Evolutionary conservation across 805 yeast species (phyloP).

Genomic region (Yamadazyma nakazawae): DNA sequence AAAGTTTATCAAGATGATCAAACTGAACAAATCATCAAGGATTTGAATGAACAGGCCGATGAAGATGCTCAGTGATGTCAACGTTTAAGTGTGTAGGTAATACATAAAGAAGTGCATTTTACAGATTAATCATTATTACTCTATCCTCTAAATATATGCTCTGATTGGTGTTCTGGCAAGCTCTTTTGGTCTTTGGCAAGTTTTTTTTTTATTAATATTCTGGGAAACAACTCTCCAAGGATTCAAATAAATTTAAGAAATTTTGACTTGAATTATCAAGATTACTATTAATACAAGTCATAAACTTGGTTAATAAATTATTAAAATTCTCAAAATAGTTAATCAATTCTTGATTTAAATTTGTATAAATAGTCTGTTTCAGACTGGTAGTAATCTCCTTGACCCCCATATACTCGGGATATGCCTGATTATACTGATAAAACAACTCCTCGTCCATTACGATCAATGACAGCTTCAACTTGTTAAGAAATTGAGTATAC

Average conservation of each 20-base stretch:
- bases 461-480: slow-evolving; percentile 55
- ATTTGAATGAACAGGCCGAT: slow-evolving; percentile 63
- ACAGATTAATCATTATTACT: not conserved
- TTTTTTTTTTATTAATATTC: slow-evolving; percentile 16
- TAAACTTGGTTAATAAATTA: slow-evolving; percentile 42
- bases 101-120: too few species aligned
- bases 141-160: too few species aligned
- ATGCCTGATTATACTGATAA: slow-evolving; percentile 28
- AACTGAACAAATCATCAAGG: slow-evolving; percentile 76
- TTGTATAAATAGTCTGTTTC: slow-evolving; percentile 33
- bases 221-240: slow-evolving; percentile 39
- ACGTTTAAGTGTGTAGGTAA: not conserved
- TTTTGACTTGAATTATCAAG: slow-evolving; percentile 29
- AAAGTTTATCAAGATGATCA: slow-evolving; percentile 78
- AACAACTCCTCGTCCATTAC: slow-evolving; percentile 48
- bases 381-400: slow-evolving; percentile 37
- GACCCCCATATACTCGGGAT: slow-evolving; percentile 36
- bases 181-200: too few species aligned
- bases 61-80: not conserved
- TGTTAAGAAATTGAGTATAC: slow-evolving; percentile 46
- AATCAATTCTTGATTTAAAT: slow-evolving; percentile 38
- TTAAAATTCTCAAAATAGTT: slow-evolving; percentile 45
- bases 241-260: slow-evolving; percentile 40
- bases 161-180: too few species aligned
- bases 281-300: slow-evolving; percentile 18